Evolutionary conservation across 345 rosid species (phyloP), one percentile per base, ranked within the genome.

Genomic region (Arabidopsis thaliana): DNA sequence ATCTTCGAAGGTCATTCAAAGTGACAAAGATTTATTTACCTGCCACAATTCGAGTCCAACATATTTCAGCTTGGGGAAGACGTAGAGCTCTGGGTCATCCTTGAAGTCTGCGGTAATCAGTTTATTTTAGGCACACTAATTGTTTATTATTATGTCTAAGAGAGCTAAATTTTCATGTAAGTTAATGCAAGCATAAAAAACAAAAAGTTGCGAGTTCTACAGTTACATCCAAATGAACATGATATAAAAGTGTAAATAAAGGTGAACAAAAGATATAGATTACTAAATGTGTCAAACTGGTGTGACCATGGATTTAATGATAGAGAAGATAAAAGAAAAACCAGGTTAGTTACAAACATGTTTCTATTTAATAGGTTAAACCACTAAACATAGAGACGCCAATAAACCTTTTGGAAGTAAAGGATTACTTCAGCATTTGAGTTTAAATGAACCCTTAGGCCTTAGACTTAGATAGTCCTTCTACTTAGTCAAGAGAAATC

Each of bases 41-140:
- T 96, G 98, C 99, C 99, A 96, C 86, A 96, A 76, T 61, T 96
- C 99, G 70, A 96, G 69, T 41, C 99, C 99, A 41, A 93, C 98
- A 80, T 96, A 88, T 83, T 91, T 93, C 93, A 96, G 77, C 48
- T 80, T 85, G 72, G 99, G 98, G 87, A 65, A 93, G 28, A 95
- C 97, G 51, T 95, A 93, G 8, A 93, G 74, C 9, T 95, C 96
- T 14, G 96, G 88, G 67, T 93, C 97, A 83, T 95, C 98, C 88
- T 90, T 95, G 86, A 89, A 95, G 25, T 95, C 99, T 95, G 87
- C 9, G 32, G 71, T 41, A 65, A 67, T 11, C 40, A 25, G 38
- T 60, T 74, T 52, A 45, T 2, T 41, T 25, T 42, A 42, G n/a
- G 6, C n/a, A 42, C 69, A 25, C 1, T 57, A 32, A 12, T 67